A percentile compares a stretch with the other conserved stretches of the same genome.
phyloP scores from a whole-genome alignment of 78 protist species.

The Dictyostelium discoideum region DNA sequence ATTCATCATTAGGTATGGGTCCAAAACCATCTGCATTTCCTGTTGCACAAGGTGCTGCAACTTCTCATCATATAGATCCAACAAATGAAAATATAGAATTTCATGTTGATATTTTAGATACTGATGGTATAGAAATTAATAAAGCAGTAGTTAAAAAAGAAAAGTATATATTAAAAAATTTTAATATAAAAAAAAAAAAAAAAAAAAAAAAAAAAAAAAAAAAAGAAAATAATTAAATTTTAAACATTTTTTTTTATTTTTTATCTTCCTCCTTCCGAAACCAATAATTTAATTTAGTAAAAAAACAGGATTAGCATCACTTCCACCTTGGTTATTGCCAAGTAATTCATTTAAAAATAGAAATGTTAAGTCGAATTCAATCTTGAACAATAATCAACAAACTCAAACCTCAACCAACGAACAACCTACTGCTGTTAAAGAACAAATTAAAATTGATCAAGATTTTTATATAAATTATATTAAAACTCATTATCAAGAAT shows the following conservation, averaged over 20 bases:
- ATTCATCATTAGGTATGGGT: background rate
- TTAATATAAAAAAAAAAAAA: no score
- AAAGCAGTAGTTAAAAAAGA: conserved; percentile 40
- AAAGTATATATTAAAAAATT: background rate
- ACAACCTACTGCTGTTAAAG: background rate
- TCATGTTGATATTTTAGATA: conserved; percentile 28
- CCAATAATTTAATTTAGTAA: conserved; percentile 19
- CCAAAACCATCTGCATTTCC: conserved; percentile 60
- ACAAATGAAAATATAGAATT: conserved; percentile 6
- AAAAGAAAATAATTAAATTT: background rate
- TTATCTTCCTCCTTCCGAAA: no score
- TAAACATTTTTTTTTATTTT: background rate
- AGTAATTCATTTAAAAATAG: conserved; percentile 13
- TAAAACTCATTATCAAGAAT: conserved; percentile 32
- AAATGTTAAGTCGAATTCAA: background rate
- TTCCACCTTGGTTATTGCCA: conserved; percentile 76
- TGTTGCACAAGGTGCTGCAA: no score
- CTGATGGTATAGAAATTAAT: conserved; percentile 45
- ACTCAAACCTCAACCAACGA: background rate
- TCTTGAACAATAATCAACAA: background rate
- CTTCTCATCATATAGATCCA: background rate
- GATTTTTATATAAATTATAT: conserved; percentile 23
- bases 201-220: no score
- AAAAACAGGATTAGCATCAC: conserved; percentile 55
- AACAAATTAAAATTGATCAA: background rate